A percentile compares a stretch with the other conserved stretches of the same genome.
These are phyloP conservation scores for Lippia alba DNA, from an alignment of 305 asterid species.

Conservation along the genomic window DNA sequence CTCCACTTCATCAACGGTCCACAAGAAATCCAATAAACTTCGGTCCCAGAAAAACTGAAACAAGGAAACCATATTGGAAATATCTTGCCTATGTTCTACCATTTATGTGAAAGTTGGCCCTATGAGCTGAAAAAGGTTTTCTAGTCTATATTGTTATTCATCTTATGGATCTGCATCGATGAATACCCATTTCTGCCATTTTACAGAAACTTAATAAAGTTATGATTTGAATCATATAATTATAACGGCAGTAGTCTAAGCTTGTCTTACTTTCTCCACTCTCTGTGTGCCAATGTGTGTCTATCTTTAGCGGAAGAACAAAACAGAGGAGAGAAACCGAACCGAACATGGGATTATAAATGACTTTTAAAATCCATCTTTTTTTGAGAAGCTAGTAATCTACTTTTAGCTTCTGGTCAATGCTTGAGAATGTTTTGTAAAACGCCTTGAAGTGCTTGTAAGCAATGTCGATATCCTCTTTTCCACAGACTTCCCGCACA, in stretches of 20 bases:
- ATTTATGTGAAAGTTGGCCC: constrained; percentile 27
- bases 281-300: neutral
- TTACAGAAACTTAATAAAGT: constrained; percentile 33
- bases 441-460: constrained; percentile 93
- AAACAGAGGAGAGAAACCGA: constrained; percentile 2
- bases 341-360: neutral
- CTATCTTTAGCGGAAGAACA: neutral
- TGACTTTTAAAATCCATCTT: neutral
- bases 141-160: constrained; percentile 21
- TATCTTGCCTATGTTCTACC: constrained; percentile 26
- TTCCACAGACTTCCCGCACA: constrained; percentile 89
- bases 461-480: constrained; percentile 83
- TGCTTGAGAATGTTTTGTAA: constrained; percentile 74
- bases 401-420: constrained; percentile 73
- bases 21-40: constrained; percentile 37
- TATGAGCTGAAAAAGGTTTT: constrained; percentile 21
- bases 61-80: neutral
- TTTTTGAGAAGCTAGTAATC: constrained; percentile 50
- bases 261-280: constrained; percentile 7
- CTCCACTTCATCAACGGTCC: constrained; percentile 38
- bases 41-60: constrained; percentile 42
- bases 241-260: neutral
- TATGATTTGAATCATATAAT: neutral
- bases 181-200: constrained; percentile 31
- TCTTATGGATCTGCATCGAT: constrained; percentile 19